Evolutionary conservation across 768 basidiomycete genomes (phyloP).

Genomic region (Hypholoma sublateritium): DNA sequence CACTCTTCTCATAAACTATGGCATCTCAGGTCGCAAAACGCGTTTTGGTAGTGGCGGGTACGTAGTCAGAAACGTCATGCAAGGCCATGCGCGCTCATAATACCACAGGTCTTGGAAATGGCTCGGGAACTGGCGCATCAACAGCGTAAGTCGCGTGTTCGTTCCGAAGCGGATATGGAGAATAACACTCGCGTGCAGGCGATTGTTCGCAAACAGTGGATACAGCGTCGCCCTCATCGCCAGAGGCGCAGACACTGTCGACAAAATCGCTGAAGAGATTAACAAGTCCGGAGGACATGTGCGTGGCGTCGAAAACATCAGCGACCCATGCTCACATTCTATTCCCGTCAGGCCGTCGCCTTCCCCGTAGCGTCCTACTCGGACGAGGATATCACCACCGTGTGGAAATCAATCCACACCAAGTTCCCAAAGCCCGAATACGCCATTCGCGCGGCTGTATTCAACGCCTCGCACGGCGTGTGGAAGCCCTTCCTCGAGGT

Average conservation of each 20-base stretch:
- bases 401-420: constrained; percentile 45
- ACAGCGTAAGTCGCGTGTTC: constrained; percentile 43
- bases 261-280: constrained; percentile 53
- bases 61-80: constrained; percentile 13
- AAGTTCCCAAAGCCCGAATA: constrained; percentile 48
- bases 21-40: constrained; percentile 34
- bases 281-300: constrained; percentile 61
- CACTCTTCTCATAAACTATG: neutral
- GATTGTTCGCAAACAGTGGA: constrained; percentile 58
- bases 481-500: constrained; percentile 71
- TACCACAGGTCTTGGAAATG: constrained; percentile 42
- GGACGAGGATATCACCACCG: constrained; percentile 47
- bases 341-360: constrained; percentile 44
- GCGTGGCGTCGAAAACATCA: constrained; percentile 1
- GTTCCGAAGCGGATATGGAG: neutral
- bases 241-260: constrained; percentile 51
- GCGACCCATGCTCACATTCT: neutral
- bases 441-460: constrained; percentile 60
- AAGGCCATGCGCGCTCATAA: neutral
- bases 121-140: constrained; percentile 55
- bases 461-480: constrained; percentile 56
- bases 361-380: constrained; percentile 57
- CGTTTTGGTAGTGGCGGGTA: constrained; percentile 60
- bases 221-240: constrained; percentile 70
- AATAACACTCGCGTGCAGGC: constrained; percentile 33